Evolutionary conservation across 2,329 filamentous ascomycete species (phyloP), one percentile per base, ranked within the genome.

Genomic region (Sarocladium oryzae): DNA sequence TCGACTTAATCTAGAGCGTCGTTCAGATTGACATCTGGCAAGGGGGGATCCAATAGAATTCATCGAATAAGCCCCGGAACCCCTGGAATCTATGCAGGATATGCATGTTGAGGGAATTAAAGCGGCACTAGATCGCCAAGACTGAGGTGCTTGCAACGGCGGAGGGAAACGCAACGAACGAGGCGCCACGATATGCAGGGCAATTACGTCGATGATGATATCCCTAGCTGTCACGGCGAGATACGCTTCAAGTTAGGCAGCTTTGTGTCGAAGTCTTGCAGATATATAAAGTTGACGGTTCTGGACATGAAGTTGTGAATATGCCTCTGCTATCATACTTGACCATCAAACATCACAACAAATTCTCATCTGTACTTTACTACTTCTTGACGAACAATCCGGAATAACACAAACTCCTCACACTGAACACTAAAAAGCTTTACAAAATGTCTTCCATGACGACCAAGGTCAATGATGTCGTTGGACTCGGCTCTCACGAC

Each of bases 391-490:
- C n/a, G n/a, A n/a, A n/a, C n/a, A n/a, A n/a, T n/a, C n/a, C n/a
- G n/a, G n/a, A n/a, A n/a, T n/a, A n/a, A n/a, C n/a, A n/a, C n/a
- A n/a, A n/a, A n/a, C n/a, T n/a, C n/a, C n/a, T n/a, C n/a, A n/a
- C n/a, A n/a, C n/a, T n/a, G n/a, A n/a, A n/a, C n/a, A n/a, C n/a
- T n/a, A n/a, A n/a, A n/a, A n/a, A n/a, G n/a, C n/a, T n/a, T n/a
- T n/a, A n/a, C n/a, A n/a, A n/a, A n/a, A 76, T 76, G 74, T 73
- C 74, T 58, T 58, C 62, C 56, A 66, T 76, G 57, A 59, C 75
- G 60, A 69, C 76, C 69, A 77, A 77, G 66, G 69, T 74, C 61
- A 76, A 76, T 70, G 71, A 76, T n/a, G 70, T 67, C 55, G 61
- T 76, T 52, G 41, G 52, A 30, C 35, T 28, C 41, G 36, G 26